Base-by-base conservation (phyloP, 805 yeast genomes). In the Metschnikowia drakensbergensis region DNA sequence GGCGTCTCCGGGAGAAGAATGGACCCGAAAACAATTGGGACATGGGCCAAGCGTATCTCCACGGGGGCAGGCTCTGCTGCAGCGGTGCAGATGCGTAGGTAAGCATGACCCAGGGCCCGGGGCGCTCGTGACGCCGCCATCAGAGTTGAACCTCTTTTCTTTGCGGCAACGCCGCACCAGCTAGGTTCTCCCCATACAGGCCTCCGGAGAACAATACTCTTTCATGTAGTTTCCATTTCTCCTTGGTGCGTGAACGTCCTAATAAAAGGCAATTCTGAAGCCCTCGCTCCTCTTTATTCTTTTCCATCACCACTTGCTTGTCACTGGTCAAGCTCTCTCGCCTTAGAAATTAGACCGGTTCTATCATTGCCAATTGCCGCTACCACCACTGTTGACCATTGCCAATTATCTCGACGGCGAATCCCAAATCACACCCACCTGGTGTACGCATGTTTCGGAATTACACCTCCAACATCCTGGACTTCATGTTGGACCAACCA, bases 401-500 rank as follows among this genome's bases (percentile, higher is more conserved):
- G 17, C 17, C 17, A 17, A 17, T 17, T 17, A 17, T 2, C 17
- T 17, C 17, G 17, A 17, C 17, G 17, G 17, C 17, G 17, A 17
- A 17, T 17, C 17, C 17, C 17, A 17, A 17, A 17, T 17, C 17
- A 17, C 17, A 17, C 17, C 17, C 17, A 17, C 17, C 17, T 17
- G 17, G 17, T 17, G 17, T 17, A 17, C 17, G 17, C 23, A 40
- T 40, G 43, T 40, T 40, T 40, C 43, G 36, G 5, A 40, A 40
- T 10, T 40, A 40, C 29, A 40, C 43, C n/a, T 28, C 43, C 2
- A 42, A 32, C 37, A 34, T 32, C 30, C 37, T 42, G 45, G 45
- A 42, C n/a, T 42, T 42, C n/a, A 23, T 42, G 31, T 42, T 42
- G 45, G 45, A 42, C 31, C 45, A 42, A 37, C 45, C 35, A n/a